A percentile compares a stretch with the other conserved stretches of the same genome.
Conservation (phyloP, 1,284 basidiomycete genomes). For the Ustilago tritici region DNA sequence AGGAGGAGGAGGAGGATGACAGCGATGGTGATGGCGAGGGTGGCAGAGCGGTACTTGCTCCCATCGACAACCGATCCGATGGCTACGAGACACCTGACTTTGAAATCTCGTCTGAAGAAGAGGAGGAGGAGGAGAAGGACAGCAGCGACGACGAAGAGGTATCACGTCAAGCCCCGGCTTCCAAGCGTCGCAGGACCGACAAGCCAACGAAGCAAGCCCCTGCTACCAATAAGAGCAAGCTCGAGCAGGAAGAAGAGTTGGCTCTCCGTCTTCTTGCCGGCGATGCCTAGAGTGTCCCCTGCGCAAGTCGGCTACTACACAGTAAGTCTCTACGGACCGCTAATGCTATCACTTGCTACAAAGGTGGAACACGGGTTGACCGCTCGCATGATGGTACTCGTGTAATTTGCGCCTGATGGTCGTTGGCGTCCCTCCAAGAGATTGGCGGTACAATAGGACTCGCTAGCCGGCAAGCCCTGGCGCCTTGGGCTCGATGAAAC, state of each 20-base stretch:
- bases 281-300: conserved; percentile 9
- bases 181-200: conserved; percentile 38
- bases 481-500: conserved; percentile 54
- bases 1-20: conserved; percentile 28
- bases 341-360: background rate
- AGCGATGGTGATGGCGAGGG: conserved; percentile 60
- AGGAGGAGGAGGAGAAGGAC: conserved; percentile 23
- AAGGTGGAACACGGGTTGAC: background rate
- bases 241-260: conserved; percentile 50
- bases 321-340: conserved; percentile 14
- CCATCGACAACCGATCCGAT: conserved; percentile 54
- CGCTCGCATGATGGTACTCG: conserved; percentile 60
- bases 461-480: conserved; percentile 64
- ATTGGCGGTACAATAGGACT: conserved; percentile 53
- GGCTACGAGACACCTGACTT: conserved; percentile 66
- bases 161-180: conserved; percentile 17
- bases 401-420: conserved; percentile 65
- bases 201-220: background rate
- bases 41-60: conserved; percentile 37
- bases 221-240: conserved; percentile 40
- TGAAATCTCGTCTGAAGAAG: conserved; percentile 48
- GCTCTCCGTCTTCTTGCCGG: conserved; percentile 56
- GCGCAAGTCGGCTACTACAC: background rate
- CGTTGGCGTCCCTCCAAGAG: conserved; percentile 35
- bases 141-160: conserved; percentile 33